Percentiles rank a stretch among this genome's conserved stretches.
phyloP scores from a whole-genome alignment of 441 rosid species.

The Mallotus japonicus region DNA sequence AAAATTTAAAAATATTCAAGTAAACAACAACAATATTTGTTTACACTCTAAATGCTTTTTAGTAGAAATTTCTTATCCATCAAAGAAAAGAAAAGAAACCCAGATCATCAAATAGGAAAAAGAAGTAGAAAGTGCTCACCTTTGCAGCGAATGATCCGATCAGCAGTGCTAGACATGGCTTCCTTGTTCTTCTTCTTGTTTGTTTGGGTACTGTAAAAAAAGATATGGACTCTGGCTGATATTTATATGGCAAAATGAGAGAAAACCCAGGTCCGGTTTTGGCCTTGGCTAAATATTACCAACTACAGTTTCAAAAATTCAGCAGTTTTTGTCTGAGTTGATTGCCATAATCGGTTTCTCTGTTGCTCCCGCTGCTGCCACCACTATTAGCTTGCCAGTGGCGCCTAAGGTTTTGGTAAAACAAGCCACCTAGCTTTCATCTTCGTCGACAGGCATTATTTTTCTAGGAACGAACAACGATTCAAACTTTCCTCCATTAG shows the following conservation, averaged over 20 bases:
- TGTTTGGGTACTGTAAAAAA: neutral
- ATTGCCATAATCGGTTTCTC: too few species aligned
- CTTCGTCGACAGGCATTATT: too few species aligned
- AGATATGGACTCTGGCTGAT: too few species aligned
- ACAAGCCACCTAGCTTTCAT: neutral
- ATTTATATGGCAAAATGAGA: neutral
- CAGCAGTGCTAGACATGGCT: constrained; percentile 42
- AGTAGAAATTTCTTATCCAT: too few species aligned
- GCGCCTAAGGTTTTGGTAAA: neutral
- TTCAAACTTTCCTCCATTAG: too few species aligned
- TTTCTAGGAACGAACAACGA: too few species aligned
- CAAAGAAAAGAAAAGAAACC: neutral
- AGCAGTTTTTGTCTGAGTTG: too few species aligned
- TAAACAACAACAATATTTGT: too few species aligned
- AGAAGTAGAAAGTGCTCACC: constrained; percentile 27
- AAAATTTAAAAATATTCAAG: too few species aligned
- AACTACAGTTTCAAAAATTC: neutral
- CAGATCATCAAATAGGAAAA: neutral
- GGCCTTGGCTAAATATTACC: neutral
- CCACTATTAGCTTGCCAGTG: neutral
- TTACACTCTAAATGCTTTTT: too few species aligned
- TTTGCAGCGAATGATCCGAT: constrained; percentile 66
- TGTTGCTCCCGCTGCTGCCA: too few species aligned
- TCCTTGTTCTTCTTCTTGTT: neutral
- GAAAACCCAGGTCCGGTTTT: too few species aligned